Evolutionary conservation across 2,329 filamentous ascomycete species (phyloP), one percentile per base, ranked within the genome.

Genomic region (Talaromyces sp.): DNA sequence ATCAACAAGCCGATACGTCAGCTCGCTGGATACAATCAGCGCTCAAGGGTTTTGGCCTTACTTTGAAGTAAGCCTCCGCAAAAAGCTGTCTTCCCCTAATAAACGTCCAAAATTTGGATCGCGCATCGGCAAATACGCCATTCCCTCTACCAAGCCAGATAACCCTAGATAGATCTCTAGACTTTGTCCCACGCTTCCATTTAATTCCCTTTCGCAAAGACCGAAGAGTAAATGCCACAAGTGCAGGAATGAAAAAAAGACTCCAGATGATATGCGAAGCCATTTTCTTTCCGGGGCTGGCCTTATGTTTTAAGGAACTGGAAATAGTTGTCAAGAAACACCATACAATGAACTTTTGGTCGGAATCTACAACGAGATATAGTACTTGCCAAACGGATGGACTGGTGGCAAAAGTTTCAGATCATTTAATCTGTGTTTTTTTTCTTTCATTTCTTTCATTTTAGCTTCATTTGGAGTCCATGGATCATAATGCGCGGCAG

Each of bases 91-190:
- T 19, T 7, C 52, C 52, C 8, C 25, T 57, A 22, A 35, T 8
- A 15, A 57, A 57, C 7, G 52, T 22, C 33, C 52, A 57, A 19
- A 57, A n/a, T 33, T 57, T 57, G 17, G 52, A 57, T 9, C 52
- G 52, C 39, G 52, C 52, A 19, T 57, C 33, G 25, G 52, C 52
- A 39, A 37, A 57, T 0, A 22, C 33, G 9, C 52, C 52, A 37
- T 57, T 22, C 6, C 52, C 19, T 57, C 52, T 37, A 35, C 41
- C 67, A 65, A 41, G 27, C 52, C 33, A 57, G 33, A 57, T 39
- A 22, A 57, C 52, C 9, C 19, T n/a, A 57, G 31, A 57, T 8
- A 10, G 3, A 10, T 57, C 25, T 17, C 5, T 9, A 57, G 17
- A 3, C 3, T 2, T 57, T n/a, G n/a, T 22, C 15, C 8, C 19